Percentiles rank a stretch among this genome's conserved stretches.
These are phyloP conservation scores for Amylocarpus encephaloides DNA, from an alignment of 2,329 filamentous ascomycete species.

Conservation along the genomic window DNA sequence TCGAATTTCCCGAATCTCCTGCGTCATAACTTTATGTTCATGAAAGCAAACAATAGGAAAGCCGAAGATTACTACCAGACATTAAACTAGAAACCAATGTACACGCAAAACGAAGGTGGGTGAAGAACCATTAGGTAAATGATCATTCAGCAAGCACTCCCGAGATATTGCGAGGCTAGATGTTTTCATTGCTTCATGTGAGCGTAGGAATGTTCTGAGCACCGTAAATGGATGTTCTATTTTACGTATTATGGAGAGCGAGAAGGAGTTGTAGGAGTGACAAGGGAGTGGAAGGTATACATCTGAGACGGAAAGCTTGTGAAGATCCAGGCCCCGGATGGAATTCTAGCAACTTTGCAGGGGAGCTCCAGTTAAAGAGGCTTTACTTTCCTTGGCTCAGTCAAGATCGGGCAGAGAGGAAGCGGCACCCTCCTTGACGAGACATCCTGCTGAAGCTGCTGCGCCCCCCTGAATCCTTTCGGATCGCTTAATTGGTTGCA, in stretches of 20 bases:
- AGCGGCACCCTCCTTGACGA: not conserved
- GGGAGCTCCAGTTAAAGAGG: not conserved
- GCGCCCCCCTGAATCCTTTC: constrained; percentile 5
- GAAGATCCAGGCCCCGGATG: not conserved
- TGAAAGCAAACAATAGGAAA: not conserved
- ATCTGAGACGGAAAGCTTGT: not conserved
- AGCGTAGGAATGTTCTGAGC: not conserved
- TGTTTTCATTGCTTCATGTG: not conserved
- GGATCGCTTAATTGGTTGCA: not conserved
- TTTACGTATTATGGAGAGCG: not conserved
- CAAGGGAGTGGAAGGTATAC: not conserved
- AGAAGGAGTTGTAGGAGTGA: not conserved
- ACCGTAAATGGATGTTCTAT: not conserved
- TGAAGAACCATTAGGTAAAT: not conserved
- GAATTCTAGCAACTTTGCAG: not conserved
- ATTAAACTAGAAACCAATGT: not conserved
- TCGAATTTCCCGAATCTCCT: not conserved
- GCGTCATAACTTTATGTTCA: not conserved
- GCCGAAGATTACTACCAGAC: not conserved
- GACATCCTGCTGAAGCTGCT: constrained; percentile 1
- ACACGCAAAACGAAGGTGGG: not conserved
- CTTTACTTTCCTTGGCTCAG: not conserved
- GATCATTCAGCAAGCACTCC: not conserved
- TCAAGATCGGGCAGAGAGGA: not conserved
- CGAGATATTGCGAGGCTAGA: not conserved